Evolutionary conservation across 139 green algal genomes (phyloP).

Genomic region (Micractinium conductrix): DNA sequence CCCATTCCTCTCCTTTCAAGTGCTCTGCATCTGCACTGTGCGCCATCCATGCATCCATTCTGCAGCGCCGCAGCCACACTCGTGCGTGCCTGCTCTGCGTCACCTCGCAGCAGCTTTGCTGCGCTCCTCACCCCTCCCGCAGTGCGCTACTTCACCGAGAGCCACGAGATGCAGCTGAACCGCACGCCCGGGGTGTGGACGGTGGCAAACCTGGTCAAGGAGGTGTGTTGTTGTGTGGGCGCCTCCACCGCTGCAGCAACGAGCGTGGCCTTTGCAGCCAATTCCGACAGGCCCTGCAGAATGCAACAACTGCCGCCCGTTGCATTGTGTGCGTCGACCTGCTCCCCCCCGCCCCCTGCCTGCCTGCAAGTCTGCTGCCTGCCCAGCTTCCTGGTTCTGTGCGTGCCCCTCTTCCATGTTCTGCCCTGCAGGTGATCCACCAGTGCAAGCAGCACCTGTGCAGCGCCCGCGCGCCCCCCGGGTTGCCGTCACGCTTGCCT

Average conservation of each 20-base stretch:
- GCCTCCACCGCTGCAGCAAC: neutral
- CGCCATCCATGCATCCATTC: neutral
- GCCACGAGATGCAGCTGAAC: conserved; percentile 66
- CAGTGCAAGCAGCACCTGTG: neutral
- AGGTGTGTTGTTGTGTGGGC: conserved; percentile 47
- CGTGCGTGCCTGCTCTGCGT: neutral
- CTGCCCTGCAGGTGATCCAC: too few species aligned
- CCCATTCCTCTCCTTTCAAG: too few species aligned
- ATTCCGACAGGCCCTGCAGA: too few species aligned
- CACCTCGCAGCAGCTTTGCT: neutral
- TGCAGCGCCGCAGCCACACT: neutral
- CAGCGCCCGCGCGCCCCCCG: neutral
- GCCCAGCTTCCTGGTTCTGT: neutral
- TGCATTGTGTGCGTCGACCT: too few species aligned
- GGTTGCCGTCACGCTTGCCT: neutral
- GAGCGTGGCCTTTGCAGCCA: too few species aligned
- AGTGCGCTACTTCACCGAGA: conserved; percentile 63
- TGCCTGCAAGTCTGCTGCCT: neutral
- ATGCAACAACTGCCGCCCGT: too few species aligned
- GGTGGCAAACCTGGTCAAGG: conserved; percentile 86
- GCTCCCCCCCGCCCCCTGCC: neutral
- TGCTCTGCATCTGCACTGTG: too few species aligned
- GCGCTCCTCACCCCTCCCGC: conserved; percentile 15
- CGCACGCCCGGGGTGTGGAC: conserved; percentile 72
- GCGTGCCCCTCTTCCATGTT: too few species aligned